Evolutionary conservation across 495 filamentous ascomycete genomes (phyloP).

Genomic region (Neurospora tetrasperma): DNA sequence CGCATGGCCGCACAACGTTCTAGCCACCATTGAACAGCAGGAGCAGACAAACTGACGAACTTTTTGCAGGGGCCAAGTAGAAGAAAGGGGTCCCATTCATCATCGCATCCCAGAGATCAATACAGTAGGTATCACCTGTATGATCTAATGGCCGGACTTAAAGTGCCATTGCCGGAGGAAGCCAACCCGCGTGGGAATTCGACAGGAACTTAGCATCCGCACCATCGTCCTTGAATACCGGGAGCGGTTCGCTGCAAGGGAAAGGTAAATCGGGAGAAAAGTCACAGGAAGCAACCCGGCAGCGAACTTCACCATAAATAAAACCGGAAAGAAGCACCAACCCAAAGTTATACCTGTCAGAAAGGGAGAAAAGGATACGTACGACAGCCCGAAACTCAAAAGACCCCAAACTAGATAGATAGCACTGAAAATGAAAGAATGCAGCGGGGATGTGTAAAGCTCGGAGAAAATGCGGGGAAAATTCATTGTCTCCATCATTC

Average conservation of each 20-base stretch:
- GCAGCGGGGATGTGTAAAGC: not conserved
- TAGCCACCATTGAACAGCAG: not conserved
- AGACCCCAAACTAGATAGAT: not conserved
- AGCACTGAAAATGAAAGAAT: not conserved
- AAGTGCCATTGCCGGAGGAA: not conserved
- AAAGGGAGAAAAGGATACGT: not conserved
- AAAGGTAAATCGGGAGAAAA: not conserved
- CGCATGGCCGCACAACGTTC: not conserved
- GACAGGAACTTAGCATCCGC: not conserved
- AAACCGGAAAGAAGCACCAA: not conserved
- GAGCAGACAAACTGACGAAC: not conserved
- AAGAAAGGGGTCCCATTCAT: not conserved
- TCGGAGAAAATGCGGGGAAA: not conserved
- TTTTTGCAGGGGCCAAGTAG: not conserved
- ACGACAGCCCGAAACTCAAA: not conserved
- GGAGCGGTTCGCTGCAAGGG: not conserved
- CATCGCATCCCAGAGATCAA: not conserved
- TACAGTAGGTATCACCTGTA: not conserved
- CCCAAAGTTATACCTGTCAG: not conserved
- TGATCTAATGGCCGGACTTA: not conserved
- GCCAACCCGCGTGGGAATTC: not conserved
- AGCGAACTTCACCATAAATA: not conserved
- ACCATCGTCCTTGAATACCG: not conserved
- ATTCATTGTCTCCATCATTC: not conserved
- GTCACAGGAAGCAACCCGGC: not conserved